Percentiles rank a stretch among this genome's conserved stretches.
phyloP scores from a whole-genome alignment of 2,329 filamentous ascomycete species.

The Aspergillus sp. region DNA sequence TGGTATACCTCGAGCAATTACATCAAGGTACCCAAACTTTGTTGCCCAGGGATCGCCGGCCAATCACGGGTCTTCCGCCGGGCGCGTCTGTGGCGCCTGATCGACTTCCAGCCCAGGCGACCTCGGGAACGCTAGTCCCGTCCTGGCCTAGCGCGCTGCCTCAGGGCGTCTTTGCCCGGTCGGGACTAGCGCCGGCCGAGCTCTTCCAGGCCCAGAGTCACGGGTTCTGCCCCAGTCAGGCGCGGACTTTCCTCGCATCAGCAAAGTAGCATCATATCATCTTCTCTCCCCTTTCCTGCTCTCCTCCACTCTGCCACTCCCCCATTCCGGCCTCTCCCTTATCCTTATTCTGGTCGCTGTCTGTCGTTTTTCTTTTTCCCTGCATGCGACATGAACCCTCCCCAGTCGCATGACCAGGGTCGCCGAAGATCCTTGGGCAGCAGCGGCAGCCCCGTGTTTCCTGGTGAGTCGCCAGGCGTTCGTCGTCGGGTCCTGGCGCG shows the following conservation, averaged over 20 bases:
- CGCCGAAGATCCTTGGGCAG: constrained; percentile 39
- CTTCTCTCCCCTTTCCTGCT: constrained; percentile 3
- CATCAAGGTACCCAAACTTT: constrained; percentile 16
- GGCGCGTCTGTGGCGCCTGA: constrained; percentile 23
- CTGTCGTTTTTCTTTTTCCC: constrained; percentile 6
- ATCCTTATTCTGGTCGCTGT: not conserved
- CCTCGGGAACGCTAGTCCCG: constrained; percentile 38
- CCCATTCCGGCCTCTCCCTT: constrained; percentile 7
- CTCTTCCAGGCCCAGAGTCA: constrained; percentile 31
- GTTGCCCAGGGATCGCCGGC: constrained; percentile 10
- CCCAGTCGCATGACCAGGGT: constrained; percentile 32
- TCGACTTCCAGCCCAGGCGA: constrained; percentile 27
- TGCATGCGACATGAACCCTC: constrained; percentile 38
- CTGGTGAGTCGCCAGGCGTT: constrained; percentile 35
- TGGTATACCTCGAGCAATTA: constrained; percentile 1
- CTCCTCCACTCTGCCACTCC: constrained; percentile 6
- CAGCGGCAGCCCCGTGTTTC: constrained; percentile 35
- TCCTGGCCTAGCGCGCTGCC: constrained; percentile 18
- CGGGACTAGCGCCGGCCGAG: constrained; percentile 30
- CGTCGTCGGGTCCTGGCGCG: constrained; percentile 7
- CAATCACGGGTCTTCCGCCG: constrained; percentile 18
- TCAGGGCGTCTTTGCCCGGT: constrained; percentile 19
- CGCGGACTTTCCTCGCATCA: constrained; percentile 22
- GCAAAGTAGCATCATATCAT: constrained; percentile 20
- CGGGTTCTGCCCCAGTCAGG: constrained; percentile 29